Conservation (phyloP, 2,329 filamentous ascomycete genomes). For the Trichothecium roseum region DNA sequence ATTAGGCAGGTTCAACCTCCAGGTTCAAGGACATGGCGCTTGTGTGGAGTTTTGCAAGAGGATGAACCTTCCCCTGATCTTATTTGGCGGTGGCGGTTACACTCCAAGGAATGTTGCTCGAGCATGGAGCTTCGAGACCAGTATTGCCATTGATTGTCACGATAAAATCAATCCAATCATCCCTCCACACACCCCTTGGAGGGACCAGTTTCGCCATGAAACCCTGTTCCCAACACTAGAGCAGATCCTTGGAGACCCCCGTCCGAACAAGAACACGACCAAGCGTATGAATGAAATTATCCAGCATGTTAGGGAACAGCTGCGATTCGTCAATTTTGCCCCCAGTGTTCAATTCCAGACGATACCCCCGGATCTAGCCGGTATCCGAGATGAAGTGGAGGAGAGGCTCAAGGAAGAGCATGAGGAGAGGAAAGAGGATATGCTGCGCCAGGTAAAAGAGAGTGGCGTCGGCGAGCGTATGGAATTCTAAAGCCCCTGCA, state of each 20-base stretch:
- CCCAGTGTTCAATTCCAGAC: constrained; percentile 79
- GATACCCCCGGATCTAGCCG: constrained; percentile 67
- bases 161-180: constrained; percentile 62
- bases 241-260: constrained; percentile 54
- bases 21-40: constrained; percentile 85
- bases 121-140: constrained; percentile 94
- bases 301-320: constrained; percentile 69
- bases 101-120: constrained; percentile 93
- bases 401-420: constrained; percentile 53
- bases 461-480: constrained; percentile 46
- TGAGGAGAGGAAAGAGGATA: constrained; percentile 43
- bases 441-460: constrained; percentile 40
- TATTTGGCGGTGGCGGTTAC: constrained; percentile 92
- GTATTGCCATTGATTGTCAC: constrained; percentile 70
- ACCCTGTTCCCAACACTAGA: constrained; percentile 83
- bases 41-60: constrained; percentile 86
- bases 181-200: constrained; percentile 72
- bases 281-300: constrained; percentile 69
- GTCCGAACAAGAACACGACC: constrained; percentile 68
- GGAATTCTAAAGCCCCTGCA: constrained; percentile 32
- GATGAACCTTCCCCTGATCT: constrained; percentile 68
- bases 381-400: constrained; percentile 59
- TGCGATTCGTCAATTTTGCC: constrained; percentile 73
- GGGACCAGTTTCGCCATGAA: constrained; percentile 79
- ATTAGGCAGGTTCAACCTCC: constrained; percentile 90